Base-by-base conservation (phyloP, 805 yeast species). In the Priceomyces fermenticarens region DNA sequence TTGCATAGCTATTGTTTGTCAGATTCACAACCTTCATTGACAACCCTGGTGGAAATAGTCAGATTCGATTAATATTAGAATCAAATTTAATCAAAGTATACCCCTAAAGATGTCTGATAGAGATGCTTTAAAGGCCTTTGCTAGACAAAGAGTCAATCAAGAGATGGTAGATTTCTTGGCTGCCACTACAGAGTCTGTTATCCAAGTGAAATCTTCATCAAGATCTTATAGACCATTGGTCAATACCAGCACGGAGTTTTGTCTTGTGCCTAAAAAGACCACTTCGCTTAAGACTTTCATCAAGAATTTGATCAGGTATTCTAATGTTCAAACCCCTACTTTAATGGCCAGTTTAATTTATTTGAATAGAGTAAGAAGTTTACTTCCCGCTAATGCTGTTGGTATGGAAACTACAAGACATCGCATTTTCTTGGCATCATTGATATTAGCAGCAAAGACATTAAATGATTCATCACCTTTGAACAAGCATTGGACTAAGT, bases 381-480 rank as follows among this genome's bases (percentile, higher is more conserved):
- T 84, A 6, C 75, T 91, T 39, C 98, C 98, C 2, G 78, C 87
- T 23, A 85, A 86, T 60, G 93, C 96, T 10, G 78, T 84, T 44
- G 98, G 98, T 12, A 88, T 90, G 75, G 88, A 80, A 44, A 85
- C 97, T 39, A 89, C 98, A 7, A 78, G 95, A 57, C 99, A 91
- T 68, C 76, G 98, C 45, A 87, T 91, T 43, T 93, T 91, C 51
- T 69, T 91, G 39, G 96, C 97, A 0, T 80, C 96, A 34, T 73
- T 91, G 42, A 88, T 91, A 33, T 66, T 93, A 36, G 86, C 96
- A n/a, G 97, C 98, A 11, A 91, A 91, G 68, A 82, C 81, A 47
- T 76, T 90, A 48, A 91, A 91, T 64, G 99, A 91, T 69, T 85
- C 96, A 3, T 83, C 95, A 14, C 99, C 99, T 32, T 76, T 91